phyloP scores from a whole-genome alignment of 345 rosid species.

The Citrus sp. region DNA sequence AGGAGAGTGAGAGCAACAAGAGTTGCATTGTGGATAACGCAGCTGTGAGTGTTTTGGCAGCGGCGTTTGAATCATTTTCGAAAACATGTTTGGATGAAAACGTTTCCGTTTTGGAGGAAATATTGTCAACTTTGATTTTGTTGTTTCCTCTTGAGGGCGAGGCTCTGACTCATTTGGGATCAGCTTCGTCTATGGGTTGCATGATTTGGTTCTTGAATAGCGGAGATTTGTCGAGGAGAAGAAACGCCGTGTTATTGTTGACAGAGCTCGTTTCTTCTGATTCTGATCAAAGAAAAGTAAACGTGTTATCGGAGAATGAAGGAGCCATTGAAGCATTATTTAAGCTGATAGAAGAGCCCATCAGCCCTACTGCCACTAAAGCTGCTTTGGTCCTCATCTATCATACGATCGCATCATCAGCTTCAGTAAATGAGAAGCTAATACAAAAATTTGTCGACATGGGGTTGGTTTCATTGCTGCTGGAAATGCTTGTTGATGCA shows the following conservation, averaged over 20 bases:
- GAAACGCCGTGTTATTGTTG: constrained; percentile 50
- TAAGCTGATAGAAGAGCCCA: constrained; percentile 58
- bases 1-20: constrained; percentile 64
- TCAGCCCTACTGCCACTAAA: constrained; percentile 54
- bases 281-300: constrained; percentile 29
- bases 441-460: constrained; percentile 34
- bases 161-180: constrained; percentile 37
- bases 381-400: constrained; percentile 55
- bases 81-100: constrained; percentile 25
- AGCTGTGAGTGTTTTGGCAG: constrained; percentile 28
- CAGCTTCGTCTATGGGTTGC: constrained; percentile 42
- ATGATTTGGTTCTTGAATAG: constrained; percentile 44
- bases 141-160: constrained; percentile 48
- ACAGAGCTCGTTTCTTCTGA: constrained; percentile 47
- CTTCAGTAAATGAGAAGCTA: constrained; percentile 20
- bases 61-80: constrained; percentile 46
- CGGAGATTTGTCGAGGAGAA: constrained; percentile 45
- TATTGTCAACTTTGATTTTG: constrained; percentile 43
- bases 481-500: constrained; percentile 52
- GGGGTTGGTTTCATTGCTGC: constrained; percentile 46
- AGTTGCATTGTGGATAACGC: constrained; percentile 42
- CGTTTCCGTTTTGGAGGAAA: constrained; percentile 43
- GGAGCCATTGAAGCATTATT: constrained; percentile 55
- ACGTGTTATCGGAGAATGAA: constrained; percentile 38
- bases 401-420: constrained; percentile 31